Evolutionary conservation across 352 stramenopile genomes (phyloP), one percentile per base, ranked within the genome.

Genomic region (Phytophthora chlamydospora): DNA sequence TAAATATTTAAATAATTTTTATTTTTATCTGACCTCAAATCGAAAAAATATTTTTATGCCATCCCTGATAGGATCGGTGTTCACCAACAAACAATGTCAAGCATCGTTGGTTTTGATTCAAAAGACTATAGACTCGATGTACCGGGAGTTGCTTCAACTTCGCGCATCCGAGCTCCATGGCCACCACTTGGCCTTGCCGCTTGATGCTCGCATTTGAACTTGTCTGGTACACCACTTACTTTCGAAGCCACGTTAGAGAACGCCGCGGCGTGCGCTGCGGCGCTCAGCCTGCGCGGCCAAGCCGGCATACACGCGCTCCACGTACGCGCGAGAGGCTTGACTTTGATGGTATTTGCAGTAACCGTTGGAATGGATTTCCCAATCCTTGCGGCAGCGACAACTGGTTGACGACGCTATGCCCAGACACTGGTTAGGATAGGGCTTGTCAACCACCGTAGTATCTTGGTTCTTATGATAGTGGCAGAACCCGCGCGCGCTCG

Each of bases 381-480:
- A 56, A 11, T 56, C 35, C 35, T 56, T 56, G 21, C 17, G 48
- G 38, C 48, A 56, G 35, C 36, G 48, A 31, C 5, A 2, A 13
- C 21, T 10, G 19, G 48, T 56, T 14, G 34, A 45, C 35, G 34
- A 45, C 13, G 48, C 48, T 7, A 43, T 56, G 12, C 19, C 48
- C 11, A 4, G 34, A 11, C 48, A 56, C 21, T 39, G 48, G 17
- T 45, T 7, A 21, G n/a, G 12, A 33, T 46, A 44, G 17, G 48
- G 35, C 12, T n/a, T 36, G 32, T 48, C 35, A n/a, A 50, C 38
- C n/a, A 42, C 21, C 11, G 13, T 32, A 6, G 39, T 42, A 13
- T 29, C 51, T 50, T 59, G 51, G 8, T 59, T 41, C 39, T 34
- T 34, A 11, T 59, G 51, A 7, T 38, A 50, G 4, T 27, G 21